These are phyloP conservation scores for Mycena sp. DNA, from an alignment of 1,284 basidiomycete species.

Conservation along the genomic window DNA sequence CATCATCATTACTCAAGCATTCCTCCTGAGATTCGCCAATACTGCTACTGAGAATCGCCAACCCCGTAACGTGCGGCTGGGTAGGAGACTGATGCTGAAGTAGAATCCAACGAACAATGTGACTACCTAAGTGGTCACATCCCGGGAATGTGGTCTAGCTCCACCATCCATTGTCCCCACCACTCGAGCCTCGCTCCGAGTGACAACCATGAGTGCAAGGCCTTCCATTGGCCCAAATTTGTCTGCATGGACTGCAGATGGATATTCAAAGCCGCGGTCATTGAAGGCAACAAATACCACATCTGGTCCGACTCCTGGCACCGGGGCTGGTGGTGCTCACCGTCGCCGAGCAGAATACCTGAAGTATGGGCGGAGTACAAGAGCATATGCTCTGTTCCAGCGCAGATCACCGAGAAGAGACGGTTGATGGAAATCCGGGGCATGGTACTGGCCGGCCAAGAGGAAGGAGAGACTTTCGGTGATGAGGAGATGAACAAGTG, in stretches of 20 bases:
- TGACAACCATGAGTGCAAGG: constrained; percentile 13
- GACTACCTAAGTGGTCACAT: neutral
- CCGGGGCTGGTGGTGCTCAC: constrained; percentile 5
- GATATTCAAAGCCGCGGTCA: constrained; percentile 6
- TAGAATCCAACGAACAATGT: constrained; percentile 10
- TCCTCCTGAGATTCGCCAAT: too few species aligned
- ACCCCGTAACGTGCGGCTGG: too few species aligned
- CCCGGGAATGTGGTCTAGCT: neutral
- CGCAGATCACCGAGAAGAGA: neutral
- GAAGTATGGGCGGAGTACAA: constrained; percentile 3
- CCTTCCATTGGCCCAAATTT: constrained; percentile 15
- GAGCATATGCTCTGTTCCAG: neutral
- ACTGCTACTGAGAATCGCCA: too few species aligned
- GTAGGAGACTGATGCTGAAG: neutral
- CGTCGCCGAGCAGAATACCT: neutral
- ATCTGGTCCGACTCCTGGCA: neutral
- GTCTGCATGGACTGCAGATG: constrained; percentile 18
- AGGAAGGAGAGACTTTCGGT: neutral
- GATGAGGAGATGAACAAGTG: constrained; percentile 11
- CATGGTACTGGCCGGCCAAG: neutral
- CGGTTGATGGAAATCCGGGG: neutral
- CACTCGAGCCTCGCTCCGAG: constrained; percentile 1
- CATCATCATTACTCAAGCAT: too few species aligned
- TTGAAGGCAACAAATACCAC: constrained; percentile 8
- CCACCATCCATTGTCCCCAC: neutral